Conservation (phyloP, 768 basidiomycete genomes). For the Tulasnella sp. region DNA sequence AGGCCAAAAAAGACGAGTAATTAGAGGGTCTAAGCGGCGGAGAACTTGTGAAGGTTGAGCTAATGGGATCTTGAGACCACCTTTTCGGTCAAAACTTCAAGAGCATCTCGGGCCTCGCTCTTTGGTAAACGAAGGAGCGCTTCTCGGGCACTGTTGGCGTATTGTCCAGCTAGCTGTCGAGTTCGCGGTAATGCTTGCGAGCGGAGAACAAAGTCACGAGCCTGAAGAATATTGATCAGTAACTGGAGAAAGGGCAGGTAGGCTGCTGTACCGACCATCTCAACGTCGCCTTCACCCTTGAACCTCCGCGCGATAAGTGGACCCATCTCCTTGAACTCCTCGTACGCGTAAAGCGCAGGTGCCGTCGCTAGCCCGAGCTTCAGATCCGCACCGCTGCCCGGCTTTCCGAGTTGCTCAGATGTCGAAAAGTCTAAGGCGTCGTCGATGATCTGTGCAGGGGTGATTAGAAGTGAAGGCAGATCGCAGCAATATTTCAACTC, state of each 20-base stretch:
- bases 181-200: conserved; percentile 77
- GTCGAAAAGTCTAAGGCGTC: conserved; percentile 91
- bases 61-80: conserved; percentile 39
- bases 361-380: conserved; percentile 78
- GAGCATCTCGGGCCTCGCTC: conserved; percentile 68
- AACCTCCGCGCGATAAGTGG: conserved; percentile 76
- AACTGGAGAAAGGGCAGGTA: neutral
- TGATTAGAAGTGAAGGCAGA: neutral
- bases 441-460: conserved; percentile 67
- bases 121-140: conserved; percentile 64
- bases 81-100: conserved; percentile 61
- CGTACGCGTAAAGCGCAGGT: conserved; percentile 78
- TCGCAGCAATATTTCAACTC: conserved; percentile 24
- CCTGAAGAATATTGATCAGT: conserved; percentile 37
- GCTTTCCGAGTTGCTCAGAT: conserved; percentile 76
- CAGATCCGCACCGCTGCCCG: conserved; percentile 70
- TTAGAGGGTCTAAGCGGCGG: neutral
- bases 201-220: conserved; percentile 53
- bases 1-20: neutral
- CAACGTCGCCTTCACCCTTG: conserved; percentile 66
- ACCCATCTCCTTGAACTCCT: conserved; percentile 68
- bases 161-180: conserved; percentile 59
- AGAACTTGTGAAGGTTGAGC: neutral
- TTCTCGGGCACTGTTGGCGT: conserved; percentile 70
- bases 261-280: conserved; percentile 45